phyloP scores from a whole-genome alignment of 2,329 filamentous ascomycete genomes.

The Escovopsis weberi region DNA sequence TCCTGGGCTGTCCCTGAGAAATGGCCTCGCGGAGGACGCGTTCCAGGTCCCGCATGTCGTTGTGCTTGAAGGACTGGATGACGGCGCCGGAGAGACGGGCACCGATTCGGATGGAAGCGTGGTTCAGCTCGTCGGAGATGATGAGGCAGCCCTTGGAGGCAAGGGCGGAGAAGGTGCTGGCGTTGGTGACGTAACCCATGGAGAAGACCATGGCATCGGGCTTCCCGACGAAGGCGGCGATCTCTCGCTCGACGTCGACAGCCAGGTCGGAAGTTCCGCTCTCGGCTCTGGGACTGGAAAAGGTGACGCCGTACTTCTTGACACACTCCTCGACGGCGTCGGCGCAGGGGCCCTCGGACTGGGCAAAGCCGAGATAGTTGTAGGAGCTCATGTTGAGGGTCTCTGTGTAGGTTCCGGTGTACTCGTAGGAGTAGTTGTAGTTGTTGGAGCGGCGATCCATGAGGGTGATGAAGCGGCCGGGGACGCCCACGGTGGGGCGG shows the following conservation, averaged over 20 bases:
- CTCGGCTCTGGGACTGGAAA: slow-evolving; percentile 70
- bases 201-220: slow-evolving; percentile 93
- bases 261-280: slow-evolving; percentile 78
- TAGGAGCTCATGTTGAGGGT: slow-evolving; percentile 98
- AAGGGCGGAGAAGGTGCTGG: slow-evolving; percentile 79
- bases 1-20: slow-evolving; percentile 90
- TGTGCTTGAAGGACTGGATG: slow-evolving; percentile 95
- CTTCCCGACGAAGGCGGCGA: slow-evolving; percentile 89
- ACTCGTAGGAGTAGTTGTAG: slow-evolving; percentile 79
- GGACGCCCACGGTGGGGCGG: slow-evolving; percentile 81
- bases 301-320: slow-evolving; percentile 70
- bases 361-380: slow-evolving; percentile 97
- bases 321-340: slow-evolving; percentile 80
- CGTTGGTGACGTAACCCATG: slow-evolving; percentile 97
- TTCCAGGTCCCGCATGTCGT: slow-evolving; percentile 84
- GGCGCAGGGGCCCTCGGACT: slow-evolving; percentile 92
- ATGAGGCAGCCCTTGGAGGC: slow-evolving; percentile 88
- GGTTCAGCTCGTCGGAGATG: slow-evolving; percentile 94
- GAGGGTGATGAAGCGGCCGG: slow-evolving; percentile 83
- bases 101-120: slow-evolving; percentile 92
- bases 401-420: slow-evolving; percentile 81
- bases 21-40: slow-evolving; percentile 78
- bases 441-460: slow-evolving; percentile 84
- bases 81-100: slow-evolving; percentile 88
- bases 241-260: slow-evolving; percentile 74